Conservation (phyloP, 2,329 filamentous ascomycete genomes). For the Aschersonia sp. region DNA sequence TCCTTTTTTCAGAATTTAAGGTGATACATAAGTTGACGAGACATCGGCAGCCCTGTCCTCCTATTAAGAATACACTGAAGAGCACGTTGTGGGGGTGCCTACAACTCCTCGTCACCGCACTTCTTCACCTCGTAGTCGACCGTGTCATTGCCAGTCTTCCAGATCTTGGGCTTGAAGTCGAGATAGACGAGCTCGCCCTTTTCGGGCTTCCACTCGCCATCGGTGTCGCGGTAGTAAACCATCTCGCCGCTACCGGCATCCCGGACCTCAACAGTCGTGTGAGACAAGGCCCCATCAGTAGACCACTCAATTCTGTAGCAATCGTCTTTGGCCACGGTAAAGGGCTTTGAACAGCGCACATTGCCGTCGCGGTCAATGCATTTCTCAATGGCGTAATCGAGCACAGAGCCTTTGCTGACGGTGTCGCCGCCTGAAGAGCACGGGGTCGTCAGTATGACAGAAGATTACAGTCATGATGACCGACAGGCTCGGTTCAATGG, state of each 20-base stretch:
- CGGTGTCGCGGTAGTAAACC: slow-evolving; percentile 28
- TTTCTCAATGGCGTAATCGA: slow-evolving; percentile 26
- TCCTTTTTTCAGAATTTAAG: no score
- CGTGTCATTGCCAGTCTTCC: slow-evolving; percentile 26
- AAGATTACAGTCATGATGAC: neutral
- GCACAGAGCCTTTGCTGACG: slow-evolving; percentile 17
- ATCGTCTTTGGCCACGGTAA: slow-evolving; percentile 19
- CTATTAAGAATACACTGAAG: neutral
- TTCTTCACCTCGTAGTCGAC: slow-evolving; percentile 24
- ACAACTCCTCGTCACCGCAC: slow-evolving; percentile 1
- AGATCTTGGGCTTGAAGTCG: slow-evolving; percentile 31
- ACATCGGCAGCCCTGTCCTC: no score
- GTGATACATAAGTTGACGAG: no score
- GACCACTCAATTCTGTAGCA: slow-evolving; percentile 27
- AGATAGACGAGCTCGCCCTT: slow-evolving; percentile 29
- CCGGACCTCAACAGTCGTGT: slow-evolving; percentile 22
- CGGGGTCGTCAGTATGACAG: neutral
- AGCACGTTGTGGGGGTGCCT: neutral
- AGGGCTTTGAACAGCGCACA: slow-evolving; percentile 23
- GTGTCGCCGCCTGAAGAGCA: slow-evolving; percentile 5
- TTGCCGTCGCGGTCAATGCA: slow-evolving; percentile 24
- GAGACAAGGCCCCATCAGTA: slow-evolving; percentile 21
- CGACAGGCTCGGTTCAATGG: neutral
- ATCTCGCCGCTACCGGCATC: slow-evolving; percentile 23
- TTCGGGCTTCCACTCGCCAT: slow-evolving; percentile 28